phyloP scores from a whole-genome alignment of 148 eudicot genomes.

The Arbutus unedo region DNA sequence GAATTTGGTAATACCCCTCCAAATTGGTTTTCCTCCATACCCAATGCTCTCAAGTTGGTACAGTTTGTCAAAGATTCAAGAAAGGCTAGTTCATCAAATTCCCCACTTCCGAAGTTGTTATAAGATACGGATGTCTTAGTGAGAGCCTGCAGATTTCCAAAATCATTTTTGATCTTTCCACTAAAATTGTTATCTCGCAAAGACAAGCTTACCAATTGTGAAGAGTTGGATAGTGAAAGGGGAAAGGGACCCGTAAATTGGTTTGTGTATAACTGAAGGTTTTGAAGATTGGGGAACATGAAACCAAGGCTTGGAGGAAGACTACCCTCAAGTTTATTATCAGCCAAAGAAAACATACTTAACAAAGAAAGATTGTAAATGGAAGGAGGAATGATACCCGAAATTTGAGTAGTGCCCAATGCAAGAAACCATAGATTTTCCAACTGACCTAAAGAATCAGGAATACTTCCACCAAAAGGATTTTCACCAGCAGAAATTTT shows the following conservation, averaged over 20 bases:
- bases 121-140: fast-evolving
- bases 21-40: not conserved
- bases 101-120: slow-evolving; percentile 7
- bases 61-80: slow-evolving; percentile 18
- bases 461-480: not conserved
- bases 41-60: not conserved
- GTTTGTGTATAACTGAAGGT: not conserved
- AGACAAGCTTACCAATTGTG: not conserved
- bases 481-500: not conserved
- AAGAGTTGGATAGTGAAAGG: slow-evolving; percentile 12
- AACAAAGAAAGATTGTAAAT: not conserved
- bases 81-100: slow-evolving; percentile 8
- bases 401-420: not conserved
- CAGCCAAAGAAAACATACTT: not conserved
- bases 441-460: not conserved
- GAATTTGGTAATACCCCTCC: not conserved
- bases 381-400: slow-evolving; percentile 2
- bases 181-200: not conserved
- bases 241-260: slow-evolving; percentile 17
- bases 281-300: not conserved
- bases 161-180: slow-evolving; percentile 9
- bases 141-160: not conserved
- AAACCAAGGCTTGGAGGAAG: not conserved
- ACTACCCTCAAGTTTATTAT: not conserved
- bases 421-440: not conserved